Evolutionary conservation across 176 grass and related monocot genomes (phyloP).

Genomic region (Lolium perenne): DNA sequence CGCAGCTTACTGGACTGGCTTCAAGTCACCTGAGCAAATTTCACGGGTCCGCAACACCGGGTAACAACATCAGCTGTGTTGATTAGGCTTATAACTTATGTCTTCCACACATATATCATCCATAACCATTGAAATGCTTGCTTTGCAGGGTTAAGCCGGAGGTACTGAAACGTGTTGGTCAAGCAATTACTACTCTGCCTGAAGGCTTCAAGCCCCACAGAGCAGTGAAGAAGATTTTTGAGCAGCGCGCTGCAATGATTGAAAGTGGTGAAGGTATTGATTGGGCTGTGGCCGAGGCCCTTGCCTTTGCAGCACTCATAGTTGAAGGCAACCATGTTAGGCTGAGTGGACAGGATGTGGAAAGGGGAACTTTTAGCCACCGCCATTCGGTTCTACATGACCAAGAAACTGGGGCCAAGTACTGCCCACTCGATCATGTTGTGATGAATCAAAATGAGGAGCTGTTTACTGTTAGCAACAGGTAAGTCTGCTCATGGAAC

Average conservation of each 20-base stretch:
- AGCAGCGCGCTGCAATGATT: constrained; percentile 79
- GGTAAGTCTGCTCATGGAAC: constrained; percentile 46
- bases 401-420: constrained; percentile 76
- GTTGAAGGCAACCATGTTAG: constrained; percentile 96
- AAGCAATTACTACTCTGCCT: constrained; percentile 82
- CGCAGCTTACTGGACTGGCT: constrained; percentile 95
- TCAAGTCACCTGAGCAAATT: constrained; percentile 96
- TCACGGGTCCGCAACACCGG: constrained; percentile 91
- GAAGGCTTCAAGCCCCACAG: constrained; percentile 95
- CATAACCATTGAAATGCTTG: constrained; percentile 13
- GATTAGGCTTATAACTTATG: constrained; percentile 25
- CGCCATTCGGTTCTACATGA: constrained; percentile 89
- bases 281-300: constrained; percentile 91
- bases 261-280: constrained; percentile 88
- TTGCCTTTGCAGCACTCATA: constrained; percentile 93
- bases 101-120: constrained; percentile 18
- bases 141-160: constrained; percentile 86
- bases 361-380: constrained; percentile 98
- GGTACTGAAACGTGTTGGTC: constrained; percentile 86
- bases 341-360: constrained; percentile 95
- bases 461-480: constrained; percentile 94
- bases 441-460: constrained; percentile 70
- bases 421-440: constrained; percentile 77
- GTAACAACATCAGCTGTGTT: constrained; percentile 45
- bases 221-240: constrained; percentile 96